These are phyloP conservation scores for Aspergillus baeticus DNA, from an alignment of 495 filamentous ascomycete species.

Conservation along the genomic window DNA sequence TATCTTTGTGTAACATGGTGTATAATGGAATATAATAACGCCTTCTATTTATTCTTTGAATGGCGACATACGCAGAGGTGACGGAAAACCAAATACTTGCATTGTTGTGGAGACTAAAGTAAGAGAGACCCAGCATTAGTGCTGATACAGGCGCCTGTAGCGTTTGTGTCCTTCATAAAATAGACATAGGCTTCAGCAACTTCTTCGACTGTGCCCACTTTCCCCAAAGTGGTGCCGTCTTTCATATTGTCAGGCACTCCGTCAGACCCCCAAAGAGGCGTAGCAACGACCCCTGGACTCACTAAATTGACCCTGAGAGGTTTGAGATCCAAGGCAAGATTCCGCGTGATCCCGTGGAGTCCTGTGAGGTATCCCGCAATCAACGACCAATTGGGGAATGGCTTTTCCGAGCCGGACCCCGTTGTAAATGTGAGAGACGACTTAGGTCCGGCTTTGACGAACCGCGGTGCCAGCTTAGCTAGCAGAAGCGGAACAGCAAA, in stretches of 20 bases:
- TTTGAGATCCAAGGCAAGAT: constrained; percentile 58
- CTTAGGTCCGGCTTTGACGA: constrained; percentile 38
- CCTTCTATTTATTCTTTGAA: no score
- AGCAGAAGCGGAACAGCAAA: constrained; percentile 51
- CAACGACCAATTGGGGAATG: constrained; percentile 48
- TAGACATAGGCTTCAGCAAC: constrained; percentile 67
- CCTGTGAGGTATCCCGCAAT: constrained; percentile 45
- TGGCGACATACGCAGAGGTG: no score
- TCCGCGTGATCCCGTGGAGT: constrained; percentile 44
- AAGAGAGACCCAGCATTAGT: no score
- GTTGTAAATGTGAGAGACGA: constrained; percentile 55
- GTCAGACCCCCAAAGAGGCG: constrained; percentile 39
- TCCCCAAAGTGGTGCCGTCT: no score
- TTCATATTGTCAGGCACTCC: constrained; percentile 26
- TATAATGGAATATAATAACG: no score
- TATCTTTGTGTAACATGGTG: no score
- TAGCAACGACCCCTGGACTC: constrained; percentile 55
- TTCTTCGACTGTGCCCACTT: constrained; percentile 54
- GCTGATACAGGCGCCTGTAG: no score
- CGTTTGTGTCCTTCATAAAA: constrained; percentile 58
- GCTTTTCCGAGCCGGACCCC: constrained; percentile 50
- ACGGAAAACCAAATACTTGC: no score
- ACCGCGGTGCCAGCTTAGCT: constrained; percentile 47
- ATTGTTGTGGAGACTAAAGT: no score
- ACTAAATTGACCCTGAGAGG: constrained; percentile 65